phyloP scores from a whole-genome alignment of 805 yeast species.

The Nakazawaea peltata region DNA sequence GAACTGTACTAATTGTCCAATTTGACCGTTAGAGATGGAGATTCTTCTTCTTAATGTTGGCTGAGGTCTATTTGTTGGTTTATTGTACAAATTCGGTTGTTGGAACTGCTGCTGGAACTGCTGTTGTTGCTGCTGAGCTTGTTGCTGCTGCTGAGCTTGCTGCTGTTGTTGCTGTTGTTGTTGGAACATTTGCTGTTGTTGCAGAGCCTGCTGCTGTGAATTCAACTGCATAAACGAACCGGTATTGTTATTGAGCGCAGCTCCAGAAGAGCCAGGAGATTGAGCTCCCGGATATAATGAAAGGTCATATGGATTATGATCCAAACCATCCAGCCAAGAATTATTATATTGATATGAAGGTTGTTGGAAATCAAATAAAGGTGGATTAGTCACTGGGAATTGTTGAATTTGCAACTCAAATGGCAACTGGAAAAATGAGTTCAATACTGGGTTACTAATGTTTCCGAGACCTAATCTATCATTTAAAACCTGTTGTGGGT shows the following conservation, averaged over 20 bases:
- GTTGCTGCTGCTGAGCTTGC: not conserved
- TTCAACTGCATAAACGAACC: no score
- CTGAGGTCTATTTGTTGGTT: slow-evolving; percentile 1
- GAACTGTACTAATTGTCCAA: slow-evolving; percentile 55
- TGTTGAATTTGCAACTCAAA: slow-evolving; percentile 18
- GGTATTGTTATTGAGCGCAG: not conserved
- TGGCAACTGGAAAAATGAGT: slow-evolving; percentile 10
- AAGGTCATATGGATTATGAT: no score
- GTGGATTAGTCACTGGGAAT: slow-evolving; percentile 27
- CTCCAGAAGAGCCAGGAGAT: not conserved
- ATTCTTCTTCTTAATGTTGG: slow-evolving; percentile 48
- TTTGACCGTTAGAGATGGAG: slow-evolving; percentile 80
- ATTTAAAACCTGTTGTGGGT: no score
- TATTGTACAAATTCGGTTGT: not conserved
- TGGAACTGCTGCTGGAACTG: not conserved
- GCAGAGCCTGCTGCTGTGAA: no score
- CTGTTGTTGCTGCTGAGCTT: slow-evolving; percentile 1
- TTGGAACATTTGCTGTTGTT: not conserved
- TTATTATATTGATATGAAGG: slow-evolving; percentile 6
- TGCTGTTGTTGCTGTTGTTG: not conserved
- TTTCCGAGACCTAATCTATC: no score
- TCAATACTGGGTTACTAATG: slow-evolving; percentile 9
- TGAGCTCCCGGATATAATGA: no score
- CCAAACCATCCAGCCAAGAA: not conserved
- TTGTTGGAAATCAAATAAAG: slow-evolving; percentile 21